A percentile compares a stretch with the other conserved stretches of the same genome.
These are phyloP conservation scores for Pharus latifolius DNA, from an alignment of 176 grass and related monocot species.

Conservation along the genomic window DNA sequence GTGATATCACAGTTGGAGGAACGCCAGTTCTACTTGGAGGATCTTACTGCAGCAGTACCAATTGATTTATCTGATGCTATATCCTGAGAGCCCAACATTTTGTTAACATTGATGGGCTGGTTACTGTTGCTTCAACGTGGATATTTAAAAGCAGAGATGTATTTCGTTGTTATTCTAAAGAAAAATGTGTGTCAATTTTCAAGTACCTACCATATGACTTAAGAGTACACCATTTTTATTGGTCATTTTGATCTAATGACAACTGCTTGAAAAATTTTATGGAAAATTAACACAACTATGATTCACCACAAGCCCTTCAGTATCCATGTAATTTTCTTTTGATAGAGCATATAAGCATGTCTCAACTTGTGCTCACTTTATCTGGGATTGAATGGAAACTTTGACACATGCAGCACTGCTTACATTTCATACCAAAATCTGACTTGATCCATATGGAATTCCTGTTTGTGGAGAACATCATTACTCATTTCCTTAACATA, in stretches of 20 bases:
- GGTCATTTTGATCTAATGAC: too few relatives aligned
- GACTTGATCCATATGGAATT: not conserved
- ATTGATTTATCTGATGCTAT: slow-evolving; percentile 76
- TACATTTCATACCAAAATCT: not conserved
- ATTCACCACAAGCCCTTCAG: too few relatives aligned
- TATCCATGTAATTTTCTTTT: not conserved
- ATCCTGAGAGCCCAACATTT: slow-evolving; percentile 39
- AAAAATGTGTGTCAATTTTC: not conserved
- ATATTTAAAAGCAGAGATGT: not conserved
- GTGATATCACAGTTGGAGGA: slow-evolving; percentile 94
- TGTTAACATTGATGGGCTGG: not conserved
- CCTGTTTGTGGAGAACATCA: not conserved
- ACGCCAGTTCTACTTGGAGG: slow-evolving; percentile 81
- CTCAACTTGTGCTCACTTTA: not conserved
- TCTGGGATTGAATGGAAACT: not conserved
- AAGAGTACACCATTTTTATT: too few relatives aligned
- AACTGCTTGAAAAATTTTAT: too few relatives aligned
- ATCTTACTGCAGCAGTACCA: slow-evolving; percentile 85
- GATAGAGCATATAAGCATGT: too few relatives aligned
- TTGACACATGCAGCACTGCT: not conserved
- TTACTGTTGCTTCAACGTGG: not conserved
- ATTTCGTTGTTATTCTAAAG: not conserved
- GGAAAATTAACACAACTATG: too few relatives aligned
- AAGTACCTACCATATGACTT: too few relatives aligned
- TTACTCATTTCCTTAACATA: slow-evolving; percentile 41